Evolutionary conservation across 1,284 basidiomycete genomes (phyloP), one percentile per base, ranked within the genome.

Genomic region (Pseudozyma tsukubaensis): DNA sequence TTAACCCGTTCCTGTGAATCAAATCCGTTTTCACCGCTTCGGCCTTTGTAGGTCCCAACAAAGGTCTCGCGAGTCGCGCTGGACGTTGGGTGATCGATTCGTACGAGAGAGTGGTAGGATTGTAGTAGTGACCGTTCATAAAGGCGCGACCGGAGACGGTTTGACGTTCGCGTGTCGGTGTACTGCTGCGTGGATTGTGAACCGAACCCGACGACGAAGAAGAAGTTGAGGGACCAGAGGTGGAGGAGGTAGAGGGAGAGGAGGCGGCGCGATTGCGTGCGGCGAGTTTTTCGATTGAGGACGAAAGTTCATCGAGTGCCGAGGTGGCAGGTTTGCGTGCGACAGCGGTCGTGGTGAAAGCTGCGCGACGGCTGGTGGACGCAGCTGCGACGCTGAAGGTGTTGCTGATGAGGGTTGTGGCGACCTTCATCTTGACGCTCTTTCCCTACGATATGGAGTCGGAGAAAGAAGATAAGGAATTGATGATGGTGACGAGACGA

Each of bases 21-120:
- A 89, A 83, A 85, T 96, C 94, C 11, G 51, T 43, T 37, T 75
- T 36, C 14, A 69, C 50, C 0, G 82, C 81, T 44, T 76, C 70
- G 0, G 52, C 42, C 24, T 72, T 71, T 10, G 70, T 54, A 0
- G 82, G 82, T 11, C 81, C 82, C 1, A 84, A 59, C 1, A 83
- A 56, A 0, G 81, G 79, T 2, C 63, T 57, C 0, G 77, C 65
- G 0, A 59, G 45, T 0, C 69, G 67, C 0, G 58, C 21, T 0
- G 66, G 69, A 16, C 64, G 52, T 6, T 54, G 51, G 0, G 68
- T 69, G 66, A 79, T 73, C 16, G 61, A 61, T 2, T 39, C 40
- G 19, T 74, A 75, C 0, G 47, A 39, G 12, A 81, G 62, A 0
- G 79, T 77, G 19, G 71, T 39, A 0, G 79, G 79, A 53, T 77